Evolutionary conservation across 2,329 filamentous ascomycete genomes (phyloP), one percentile per base, ranked within the genome.

Genomic region (Canariomyces notabilis): DNA sequence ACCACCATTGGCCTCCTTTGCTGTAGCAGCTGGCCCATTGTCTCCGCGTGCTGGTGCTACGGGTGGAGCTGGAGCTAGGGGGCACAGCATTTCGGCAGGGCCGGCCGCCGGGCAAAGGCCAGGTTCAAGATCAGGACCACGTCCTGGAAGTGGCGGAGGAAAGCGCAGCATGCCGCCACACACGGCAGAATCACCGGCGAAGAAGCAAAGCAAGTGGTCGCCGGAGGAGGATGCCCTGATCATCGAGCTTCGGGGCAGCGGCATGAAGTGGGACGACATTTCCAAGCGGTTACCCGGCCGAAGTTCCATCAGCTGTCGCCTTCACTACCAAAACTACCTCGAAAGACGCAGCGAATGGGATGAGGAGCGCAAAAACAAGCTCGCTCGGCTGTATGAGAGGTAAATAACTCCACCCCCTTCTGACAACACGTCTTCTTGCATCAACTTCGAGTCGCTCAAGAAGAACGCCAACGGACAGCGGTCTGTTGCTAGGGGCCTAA

Each of bases 181-280:
- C 61, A 69, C 71, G 14, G 63, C 72, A 23, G 77, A 82, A 57
- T 85, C 83, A 31, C 88, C 87, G 16, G 87, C 88, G 26, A 95
- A 93, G 72, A 94, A 91, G 69, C 89, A 96, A 67, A 95, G 88
- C 63, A 97, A 97, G 68, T 97, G 93, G 93, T 94, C 88, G 5
- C 76, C 85, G 1, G 89, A 96, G 52, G 91, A 97, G 66, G 89
- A 97, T 66, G 81, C 86, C n/a, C 72, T 93, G 39, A 95, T 95
- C 58, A 95, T 96, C 59, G 87, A 94, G 65, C 78, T 97, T 52
- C 82, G 91, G 48, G 88, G 89, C 31, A 83, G 83, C 58, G 87
- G 88, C 7, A 95, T 96, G 89, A 97, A 97, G 64, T 97, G 91
- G 93, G 91, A 97, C 63, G 91, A 97, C 66, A 96, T 97, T 59